Percentiles rank a stretch among this genome's conserved stretches.
Evolutionary conservation across 176 grass and related monocot genomes (phyloP).

Genomic region (Phyllostachys edulis): DNA sequence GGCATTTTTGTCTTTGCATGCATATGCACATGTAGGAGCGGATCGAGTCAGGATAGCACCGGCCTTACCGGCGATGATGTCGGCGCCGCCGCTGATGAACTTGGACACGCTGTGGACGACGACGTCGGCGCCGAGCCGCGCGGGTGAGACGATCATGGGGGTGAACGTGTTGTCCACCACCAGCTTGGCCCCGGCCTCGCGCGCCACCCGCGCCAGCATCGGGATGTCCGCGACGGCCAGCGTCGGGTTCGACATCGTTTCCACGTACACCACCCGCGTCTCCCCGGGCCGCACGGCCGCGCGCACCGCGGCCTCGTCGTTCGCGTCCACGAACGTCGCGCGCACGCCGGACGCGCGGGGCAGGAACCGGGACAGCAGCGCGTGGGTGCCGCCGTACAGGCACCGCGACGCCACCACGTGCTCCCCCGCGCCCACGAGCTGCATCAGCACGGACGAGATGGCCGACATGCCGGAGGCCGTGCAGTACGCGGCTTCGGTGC

Average conservation of each 20-base stretch:
- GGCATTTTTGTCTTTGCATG: background rate
- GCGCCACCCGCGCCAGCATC: conserved; percentile 67
- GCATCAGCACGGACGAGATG: conserved; percentile 78
- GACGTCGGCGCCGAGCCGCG: conserved; percentile 79
- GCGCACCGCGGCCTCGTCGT: conserved; percentile 71
- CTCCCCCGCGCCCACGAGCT: conserved; percentile 72
- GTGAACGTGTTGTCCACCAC: conserved; percentile 98
- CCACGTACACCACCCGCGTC: conserved; percentile 83
- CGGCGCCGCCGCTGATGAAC: conserved; percentile 96
- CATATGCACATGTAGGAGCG: background rate
- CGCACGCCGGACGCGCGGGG: conserved; percentile 54
- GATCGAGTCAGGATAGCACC: background rate
- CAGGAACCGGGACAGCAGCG: conserved; percentile 77
- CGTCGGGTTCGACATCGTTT: conserved; percentile 90
- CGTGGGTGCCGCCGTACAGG: conserved; percentile 97
- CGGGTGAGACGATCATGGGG: conserved; percentile 76
- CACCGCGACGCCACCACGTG: conserved; percentile 88
- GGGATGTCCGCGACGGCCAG: conserved; percentile 83
- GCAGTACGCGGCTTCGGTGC: conserved; percentile 95
- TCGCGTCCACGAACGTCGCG: conserved; percentile 73
- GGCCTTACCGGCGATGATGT: conserved; percentile 83
- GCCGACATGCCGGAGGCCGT: conserved; percentile 94
- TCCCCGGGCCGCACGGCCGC: conserved; percentile 52
- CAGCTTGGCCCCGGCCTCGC: conserved; percentile 74
- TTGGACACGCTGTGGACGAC: conserved; percentile 97